Percentiles rank a stretch among this genome's conserved stretches.
Evolutionary conservation across 257 asterid species (phyloP).

Genomic region (Solanum appendiculatum): DNA sequence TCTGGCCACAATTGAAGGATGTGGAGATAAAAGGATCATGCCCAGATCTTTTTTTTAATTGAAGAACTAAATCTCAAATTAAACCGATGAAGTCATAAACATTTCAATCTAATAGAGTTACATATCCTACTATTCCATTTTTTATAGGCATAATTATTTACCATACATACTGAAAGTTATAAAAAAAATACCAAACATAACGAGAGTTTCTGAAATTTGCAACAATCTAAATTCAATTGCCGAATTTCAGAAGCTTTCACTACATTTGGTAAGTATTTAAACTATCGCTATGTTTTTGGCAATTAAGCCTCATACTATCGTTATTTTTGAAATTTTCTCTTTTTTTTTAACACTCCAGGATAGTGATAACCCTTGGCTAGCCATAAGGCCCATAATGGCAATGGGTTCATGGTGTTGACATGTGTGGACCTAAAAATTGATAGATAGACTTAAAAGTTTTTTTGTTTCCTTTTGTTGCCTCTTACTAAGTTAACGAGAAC

Average conservation of each 20-base stretch:
- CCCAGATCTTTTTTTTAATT: neutral
- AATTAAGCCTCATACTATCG: neutral
- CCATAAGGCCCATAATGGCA: neutral
- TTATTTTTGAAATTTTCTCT: neutral
- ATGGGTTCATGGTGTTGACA: neutral
- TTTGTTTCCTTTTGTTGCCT: neutral
- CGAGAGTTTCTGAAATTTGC: neutral
- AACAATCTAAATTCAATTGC: too few species aligned
- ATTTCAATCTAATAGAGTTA: neutral
- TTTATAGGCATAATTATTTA: too few species aligned
- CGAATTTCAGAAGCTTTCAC: too few species aligned
- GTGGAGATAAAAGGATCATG: neutral
- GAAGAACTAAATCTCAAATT: neutral
- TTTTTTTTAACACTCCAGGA: neutral
- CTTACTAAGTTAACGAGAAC: neutral
- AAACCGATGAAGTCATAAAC: neutral
- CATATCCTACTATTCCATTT: neutral
- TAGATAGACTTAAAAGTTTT: neutral
- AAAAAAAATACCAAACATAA: neutral
- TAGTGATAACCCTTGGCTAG: neutral
- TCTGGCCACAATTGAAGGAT: neutral
- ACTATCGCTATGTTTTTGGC: neutral
- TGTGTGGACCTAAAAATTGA: neutral
- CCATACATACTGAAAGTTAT: too few species aligned
- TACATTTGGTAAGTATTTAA: too few species aligned